Conservation (phyloP, 352 stramenopile genomes). For the Phytopythium montanum region DNA sequence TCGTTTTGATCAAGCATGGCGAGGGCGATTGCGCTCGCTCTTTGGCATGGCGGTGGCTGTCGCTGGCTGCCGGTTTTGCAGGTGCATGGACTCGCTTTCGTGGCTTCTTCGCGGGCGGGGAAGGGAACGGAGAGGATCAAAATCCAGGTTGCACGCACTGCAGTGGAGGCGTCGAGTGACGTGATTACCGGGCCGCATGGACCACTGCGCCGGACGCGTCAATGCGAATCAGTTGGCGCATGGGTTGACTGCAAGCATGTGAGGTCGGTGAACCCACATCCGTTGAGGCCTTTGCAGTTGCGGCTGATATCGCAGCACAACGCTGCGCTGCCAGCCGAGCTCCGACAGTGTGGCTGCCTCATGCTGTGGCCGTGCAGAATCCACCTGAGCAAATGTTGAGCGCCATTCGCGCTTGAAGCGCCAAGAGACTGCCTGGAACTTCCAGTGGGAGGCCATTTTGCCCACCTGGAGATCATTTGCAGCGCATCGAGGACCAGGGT, state of each 20-base stretch:
- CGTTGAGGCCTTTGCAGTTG: background rate
- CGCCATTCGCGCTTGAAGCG: background rate
- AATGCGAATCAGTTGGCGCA: slow-evolving; percentile 1
- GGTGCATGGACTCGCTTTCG: background rate
- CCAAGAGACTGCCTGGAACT: background rate
- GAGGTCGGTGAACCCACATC: background rate
- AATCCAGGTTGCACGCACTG: background rate
- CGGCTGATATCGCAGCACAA: background rate
- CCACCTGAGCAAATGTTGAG: background rate
- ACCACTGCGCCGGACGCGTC: background rate
- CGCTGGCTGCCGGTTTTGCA: background rate
- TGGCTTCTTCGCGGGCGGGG: background rate
- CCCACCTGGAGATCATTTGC: no score
- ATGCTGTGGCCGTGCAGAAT: no score
- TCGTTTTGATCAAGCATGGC: no score
- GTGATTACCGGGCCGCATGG: background rate
- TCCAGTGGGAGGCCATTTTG: no score
- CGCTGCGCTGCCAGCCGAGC: background rate
- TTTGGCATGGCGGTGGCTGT: background rate
- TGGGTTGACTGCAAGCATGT: background rate
- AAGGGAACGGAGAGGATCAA: background rate
- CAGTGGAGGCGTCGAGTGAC: background rate
- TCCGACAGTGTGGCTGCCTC: no score
- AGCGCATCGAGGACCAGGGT: no score
- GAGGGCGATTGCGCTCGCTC: background rate